Base-by-base conservation (phyloP, 192 early-diverging fungal species). In the Endogone sp. region DNA sequence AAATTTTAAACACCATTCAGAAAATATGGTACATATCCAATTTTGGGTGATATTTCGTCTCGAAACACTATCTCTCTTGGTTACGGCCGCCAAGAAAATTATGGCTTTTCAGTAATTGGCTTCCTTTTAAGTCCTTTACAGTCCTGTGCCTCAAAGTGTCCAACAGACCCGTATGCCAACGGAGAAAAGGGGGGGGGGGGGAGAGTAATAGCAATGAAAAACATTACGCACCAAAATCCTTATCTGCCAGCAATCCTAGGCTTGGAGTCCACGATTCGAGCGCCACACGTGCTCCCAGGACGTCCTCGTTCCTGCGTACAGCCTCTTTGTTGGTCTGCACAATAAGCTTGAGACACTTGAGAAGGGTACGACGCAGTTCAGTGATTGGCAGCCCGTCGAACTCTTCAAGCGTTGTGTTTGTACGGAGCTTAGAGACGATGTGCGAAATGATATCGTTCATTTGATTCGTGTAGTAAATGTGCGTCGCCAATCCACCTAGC, bases 381-480 rank as follows among this genome's bases (percentile, higher is more conserved):
- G 66, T 21, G 23, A 79, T 64, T 3, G 85, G 71, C 2, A 84
- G 59, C 3, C 77, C 83, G 24, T 85, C 82, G 9, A 81, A 59
- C 2, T 61, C 29, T 6, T 71, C 63, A 3, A 69, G 28, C 13
- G 77, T 27, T 0, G 65, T 71, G 25, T 62, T 64, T 44, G 55
- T 49, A 24, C 71, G 65, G 3, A 86, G 62, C 56, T 80, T 79
- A 65, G 71, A 69, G 32, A 79, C 68, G 32, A 86, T 78, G 61
- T 83, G 79, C 24, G 79, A 79, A 23, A 83, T 80, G 21, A 86
- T 86, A 58, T 86, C 83, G 54, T 79, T 77, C 3, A 84, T 61
- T 66, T 86, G 85, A 60, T 84, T 84, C 2, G 78, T 72, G 63
- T 86, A 86, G 31, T 86, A 86, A 23, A 81, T 83, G 29, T 86